Base-by-base conservation (phyloP, 1,284 basidiomycete species). In the Cutaneotrichosporon cavernicola region DNA sequence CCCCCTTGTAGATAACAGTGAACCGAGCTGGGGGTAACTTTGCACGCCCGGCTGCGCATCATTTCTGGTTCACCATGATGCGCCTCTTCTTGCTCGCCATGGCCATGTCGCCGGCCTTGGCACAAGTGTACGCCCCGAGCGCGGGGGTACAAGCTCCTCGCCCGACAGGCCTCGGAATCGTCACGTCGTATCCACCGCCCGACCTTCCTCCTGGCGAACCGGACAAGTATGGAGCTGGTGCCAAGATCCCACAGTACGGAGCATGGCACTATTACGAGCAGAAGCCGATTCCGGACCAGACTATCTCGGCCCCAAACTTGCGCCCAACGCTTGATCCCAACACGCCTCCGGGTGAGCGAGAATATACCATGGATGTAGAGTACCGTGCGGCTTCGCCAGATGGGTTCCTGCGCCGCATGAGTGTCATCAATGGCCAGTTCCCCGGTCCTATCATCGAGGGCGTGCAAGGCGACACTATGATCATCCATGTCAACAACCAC, bases 381-480 rank as follows among this genome's bases (percentile, higher is more conserved):
- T 61, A 63, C 40, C 55, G 51, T 3, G 43, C 58, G 0, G 66
- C 58, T 1, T 34, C 43, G 11, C 66, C 66, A 0, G 64, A 63
- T 7, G 66, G 66, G 4, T 65, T 61, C 66, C 52, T 59, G 22
- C 66, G 66, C 30, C 43, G 43, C 22, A 58, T 68, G 59, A 52
- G 40, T 5, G 40, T 52, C 8, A 57, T 68, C 66, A 68, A 68
- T 50, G 56, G 47, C 22, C 56, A 63, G 57, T 68, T 47, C 38
- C 66, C 64, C 1, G 75, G 69, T 16, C 75, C 75, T 0, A 26
- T 72, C 40, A 75, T 76, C 40, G 72, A 76, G 59, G 72, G 65
- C 4, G 74, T 72, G 36, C 58, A 69, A 26, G 73, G 73, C 2
- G 75, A 76, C 62, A 70, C 63, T 6, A 62, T 76, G 40, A 55